Conservation (phyloP, 2,329 filamentous ascomycete species). For the Penicillium sp. region DNA sequence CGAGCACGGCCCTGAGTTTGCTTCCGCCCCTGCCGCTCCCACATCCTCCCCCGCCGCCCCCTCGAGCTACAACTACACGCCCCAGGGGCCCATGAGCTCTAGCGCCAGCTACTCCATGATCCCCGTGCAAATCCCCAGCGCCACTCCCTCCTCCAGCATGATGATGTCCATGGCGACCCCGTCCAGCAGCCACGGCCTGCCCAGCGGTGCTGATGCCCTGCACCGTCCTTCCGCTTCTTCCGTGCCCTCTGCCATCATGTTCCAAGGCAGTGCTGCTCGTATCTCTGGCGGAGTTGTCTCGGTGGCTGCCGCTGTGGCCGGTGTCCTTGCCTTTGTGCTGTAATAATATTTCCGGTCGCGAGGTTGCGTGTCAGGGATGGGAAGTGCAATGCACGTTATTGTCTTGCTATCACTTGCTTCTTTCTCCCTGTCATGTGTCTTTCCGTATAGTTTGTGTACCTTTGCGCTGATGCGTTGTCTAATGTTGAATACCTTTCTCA, state of each 20-base stretch:
- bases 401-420: slow-evolving; percentile 2
- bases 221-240: slow-evolving; percentile 41
- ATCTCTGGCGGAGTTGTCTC: slow-evolving; percentile 27
- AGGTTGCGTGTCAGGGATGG: not conserved
- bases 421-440: slow-evolving; percentile 9
- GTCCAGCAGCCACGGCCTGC: slow-evolving; percentile 31
- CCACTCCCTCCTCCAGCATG: slow-evolving; percentile 19
- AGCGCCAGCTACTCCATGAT: slow-evolving; percentile 27
- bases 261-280: slow-evolving; percentile 27
- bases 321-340: slow-evolving; percentile 31
- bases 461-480: slow-evolving; percentile 5
- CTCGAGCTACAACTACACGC: slow-evolving; percentile 11
- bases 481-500: slow-evolving; percentile 10
- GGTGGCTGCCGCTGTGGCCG: slow-evolving; percentile 25
- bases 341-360: slow-evolving; percentile 17
- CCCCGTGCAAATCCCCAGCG: slow-evolving; percentile 29
- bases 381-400: not conserved
- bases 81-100: slow-evolving; percentile 14
- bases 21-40: slow-evolving; percentile 4
- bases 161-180: slow-evolving; percentile 33
- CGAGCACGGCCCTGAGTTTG: too few species aligned
- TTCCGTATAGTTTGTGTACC: slow-evolving; percentile 8
- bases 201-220: slow-evolving; percentile 50
- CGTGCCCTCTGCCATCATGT: slow-evolving; percentile 24
- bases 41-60: slow-evolving; percentile 5